phyloP scores from a whole-genome alignment of 805 yeast genomes.

The Scheffersomyces amazonensis region DNA sequence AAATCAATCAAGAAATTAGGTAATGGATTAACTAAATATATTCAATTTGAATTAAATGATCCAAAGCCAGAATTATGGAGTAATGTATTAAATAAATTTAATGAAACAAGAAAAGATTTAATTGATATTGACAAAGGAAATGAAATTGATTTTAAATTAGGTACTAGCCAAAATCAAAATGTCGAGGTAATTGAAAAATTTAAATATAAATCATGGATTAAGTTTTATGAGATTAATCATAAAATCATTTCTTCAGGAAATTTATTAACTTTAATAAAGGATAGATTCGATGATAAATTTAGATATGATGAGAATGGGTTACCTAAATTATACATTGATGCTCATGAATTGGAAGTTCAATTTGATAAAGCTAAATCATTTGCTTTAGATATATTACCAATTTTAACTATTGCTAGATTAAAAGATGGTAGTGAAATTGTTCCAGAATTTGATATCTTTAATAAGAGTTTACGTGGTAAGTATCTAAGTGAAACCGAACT shows the following conservation, averaged over 20 bases:
- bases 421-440: conserved; percentile 52
- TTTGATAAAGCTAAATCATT: conserved; percentile 58
- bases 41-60: conserved; percentile 44
- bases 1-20: conserved; percentile 47
- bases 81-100: conserved; percentile 44
- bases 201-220: conserved; percentile 60
- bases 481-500: conserved; percentile 15
- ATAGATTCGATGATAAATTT: conserved; percentile 77
- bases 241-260: conserved; percentile 66
- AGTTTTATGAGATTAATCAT: conserved; percentile 55
- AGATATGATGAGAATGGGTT: conserved; percentile 79
- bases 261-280: conserved; percentile 64
- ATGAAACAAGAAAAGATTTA: conserved; percentile 8
- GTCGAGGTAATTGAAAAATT: conserved; percentile 39
- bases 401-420: conserved; percentile 53
- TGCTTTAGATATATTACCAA: conserved; percentile 58
- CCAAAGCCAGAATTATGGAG: conserved; percentile 65
- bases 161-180: conserved; percentile 47
- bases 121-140: conserved; percentile 14
- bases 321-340: conserved; percentile 78
- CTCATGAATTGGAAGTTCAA: conserved; percentile 65
- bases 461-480: conserved; percentile 15
- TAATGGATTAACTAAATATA: conserved; percentile 47
- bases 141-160: conserved; percentile 62
- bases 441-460: conserved; percentile 53